Evolutionary conservation across 1,284 basidiomycete genomes (phyloP).

Genomic region (Wolfiporia cocos): DNA sequence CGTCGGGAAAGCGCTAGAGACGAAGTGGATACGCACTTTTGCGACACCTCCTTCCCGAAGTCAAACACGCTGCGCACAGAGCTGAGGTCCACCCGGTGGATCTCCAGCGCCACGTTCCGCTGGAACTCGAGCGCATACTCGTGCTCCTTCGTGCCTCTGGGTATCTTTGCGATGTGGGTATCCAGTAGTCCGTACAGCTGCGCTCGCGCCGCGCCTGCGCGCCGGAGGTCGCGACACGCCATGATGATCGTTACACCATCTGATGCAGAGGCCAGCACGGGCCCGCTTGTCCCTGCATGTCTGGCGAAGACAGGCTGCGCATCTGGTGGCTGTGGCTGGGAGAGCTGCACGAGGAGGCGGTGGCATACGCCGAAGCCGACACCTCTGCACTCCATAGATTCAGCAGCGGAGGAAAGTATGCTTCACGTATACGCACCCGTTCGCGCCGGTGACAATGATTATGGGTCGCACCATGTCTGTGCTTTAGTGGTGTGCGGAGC

Average conservation of each 20-base stretch:
- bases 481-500: too few species aligned
- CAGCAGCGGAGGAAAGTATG: not conserved
- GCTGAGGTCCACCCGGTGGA: constrained; percentile 64
- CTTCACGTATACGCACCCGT: constrained; percentile 40
- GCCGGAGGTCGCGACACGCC: constrained; percentile 68
- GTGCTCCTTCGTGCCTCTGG: constrained; percentile 32
- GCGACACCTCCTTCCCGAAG: constrained; percentile 53
- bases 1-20: not conserved
- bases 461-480: constrained; percentile 41
- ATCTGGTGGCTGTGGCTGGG: constrained; percentile 42
- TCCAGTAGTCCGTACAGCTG: constrained; percentile 54
- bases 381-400: constrained; percentile 44
- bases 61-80: constrained; percentile 55
- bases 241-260: constrained; percentile 72
- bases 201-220: constrained; percentile 57
- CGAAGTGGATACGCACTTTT: constrained; percentile 38
- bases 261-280: too few species aligned
- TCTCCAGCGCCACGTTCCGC: constrained; percentile 54
- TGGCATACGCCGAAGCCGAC: constrained; percentile 84
- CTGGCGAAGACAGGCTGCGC: constrained; percentile 37
- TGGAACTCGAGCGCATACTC: constrained; percentile 53
- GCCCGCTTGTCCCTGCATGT: too few species aligned
- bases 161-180: constrained; percentile 35
- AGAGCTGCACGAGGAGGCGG: constrained; percentile 70
- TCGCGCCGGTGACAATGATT: constrained; percentile 64